Evolutionary conservation across 208 protist genomes (phyloP).

Genomic region (Lotmaria passim): DNA sequence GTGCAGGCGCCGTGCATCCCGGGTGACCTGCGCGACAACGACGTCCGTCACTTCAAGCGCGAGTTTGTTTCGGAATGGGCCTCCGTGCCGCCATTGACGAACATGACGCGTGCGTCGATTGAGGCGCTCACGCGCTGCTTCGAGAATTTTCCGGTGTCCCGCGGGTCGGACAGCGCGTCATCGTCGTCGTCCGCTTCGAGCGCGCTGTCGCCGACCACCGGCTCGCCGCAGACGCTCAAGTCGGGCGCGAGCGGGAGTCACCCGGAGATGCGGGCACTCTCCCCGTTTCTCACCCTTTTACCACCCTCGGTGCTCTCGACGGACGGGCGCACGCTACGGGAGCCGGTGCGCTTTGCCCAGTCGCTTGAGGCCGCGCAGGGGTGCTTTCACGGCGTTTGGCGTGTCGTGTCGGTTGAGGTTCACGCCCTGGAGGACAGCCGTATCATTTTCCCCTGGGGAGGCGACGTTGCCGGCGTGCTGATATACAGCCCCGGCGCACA

Average conservation of each 20-base stretch:
- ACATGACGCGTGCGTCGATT: conserved; percentile 53
- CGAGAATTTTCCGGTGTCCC: conserved; percentile 62
- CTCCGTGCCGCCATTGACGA: conserved; percentile 44
- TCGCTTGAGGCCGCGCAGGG: conserved; percentile 18
- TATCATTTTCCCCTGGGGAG: conserved; percentile 85
- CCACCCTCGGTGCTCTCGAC: conserved; percentile 22
- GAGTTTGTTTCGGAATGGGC: conserved; percentile 86
- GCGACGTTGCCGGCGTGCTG: conserved; percentile 68
- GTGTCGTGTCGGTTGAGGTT: conserved; percentile 63
- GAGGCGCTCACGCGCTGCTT: conserved; percentile 66
- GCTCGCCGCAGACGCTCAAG: not conserved
- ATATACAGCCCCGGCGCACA: conserved; percentile 51
- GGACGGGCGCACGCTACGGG: conserved; percentile 7
- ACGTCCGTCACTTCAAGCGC: conserved; percentile 80
- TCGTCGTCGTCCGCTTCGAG: not conserved
- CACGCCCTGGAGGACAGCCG: conserved; percentile 56
- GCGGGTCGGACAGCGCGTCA: not conserved
- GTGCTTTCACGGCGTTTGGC: conserved; percentile 66
- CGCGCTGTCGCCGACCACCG: conserved; percentile 2
- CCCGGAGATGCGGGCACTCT: conserved; percentile 2
- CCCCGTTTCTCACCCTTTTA: conserved; percentile 24
- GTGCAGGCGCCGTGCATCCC: conserved; percentile 55
- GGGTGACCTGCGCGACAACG: conserved; percentile 42
- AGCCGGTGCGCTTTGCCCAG: conserved; percentile 30
- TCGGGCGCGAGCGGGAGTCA: not conserved